A percentile compares a stretch with the other conserved stretches of the same genome.
These are phyloP conservation scores for Chlamydomonas incerta DNA, from an alignment of 139 green algal genomes.

Conservation along the genomic window DNA sequence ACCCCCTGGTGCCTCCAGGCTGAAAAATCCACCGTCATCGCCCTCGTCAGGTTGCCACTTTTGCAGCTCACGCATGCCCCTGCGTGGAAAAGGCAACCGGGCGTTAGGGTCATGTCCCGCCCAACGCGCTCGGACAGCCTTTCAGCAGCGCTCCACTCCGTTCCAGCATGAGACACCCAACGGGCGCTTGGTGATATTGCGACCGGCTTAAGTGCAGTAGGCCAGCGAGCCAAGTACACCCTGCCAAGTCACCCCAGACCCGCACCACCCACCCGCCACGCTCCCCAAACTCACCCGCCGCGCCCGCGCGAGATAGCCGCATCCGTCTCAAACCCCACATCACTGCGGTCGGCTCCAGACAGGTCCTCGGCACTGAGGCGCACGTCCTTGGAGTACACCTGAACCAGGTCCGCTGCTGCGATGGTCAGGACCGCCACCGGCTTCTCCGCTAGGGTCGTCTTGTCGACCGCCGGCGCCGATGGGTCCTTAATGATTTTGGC, in stretches of 20 bases:
- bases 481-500: conserved; percentile 61
- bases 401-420: conserved; percentile 53
- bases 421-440: conserved; percentile 62
- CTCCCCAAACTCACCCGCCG: conserved; percentile 59
- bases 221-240: too few species aligned
- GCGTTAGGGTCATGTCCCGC: not conserved
- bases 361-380: conserved; percentile 71
- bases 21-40: conserved; percentile 37
- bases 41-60: conserved; percentile 75
- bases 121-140: too few species aligned
- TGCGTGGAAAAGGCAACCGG: not conserved
- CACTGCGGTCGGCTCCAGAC: conserved; percentile 47
- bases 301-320: conserved; percentile 76
- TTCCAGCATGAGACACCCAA: too few species aligned
- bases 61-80: conserved; percentile 76
- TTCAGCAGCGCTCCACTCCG: too few species aligned
- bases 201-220: too few species aligned
- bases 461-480: not conserved
- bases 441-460: conserved; percentile 54
- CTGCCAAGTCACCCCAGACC: too few species aligned
- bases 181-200: too few species aligned
- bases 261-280: too few species aligned
- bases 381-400: conserved; percentile 77
- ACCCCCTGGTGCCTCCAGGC: conserved; percentile 47
- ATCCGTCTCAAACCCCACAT: conserved; percentile 81